These are phyloP conservation scores for Xylaria sp. DNA, from an alignment of 2,329 filamentous ascomycete genomes.

Conservation along the genomic window DNA sequence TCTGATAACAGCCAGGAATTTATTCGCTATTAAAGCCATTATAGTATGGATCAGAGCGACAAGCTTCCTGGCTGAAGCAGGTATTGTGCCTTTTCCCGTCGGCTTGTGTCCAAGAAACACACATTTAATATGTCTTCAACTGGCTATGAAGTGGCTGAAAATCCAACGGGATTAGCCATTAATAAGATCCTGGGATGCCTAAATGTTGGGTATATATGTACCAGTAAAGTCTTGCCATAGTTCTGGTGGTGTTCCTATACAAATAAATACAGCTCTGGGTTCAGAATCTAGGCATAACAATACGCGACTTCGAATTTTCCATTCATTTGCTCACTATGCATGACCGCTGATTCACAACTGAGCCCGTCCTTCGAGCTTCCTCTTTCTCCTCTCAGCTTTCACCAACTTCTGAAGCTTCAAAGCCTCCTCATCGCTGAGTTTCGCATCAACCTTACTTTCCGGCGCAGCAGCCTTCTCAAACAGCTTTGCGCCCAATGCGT, in stretches of 20 bases:
- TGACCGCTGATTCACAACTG: constrained; percentile 54
- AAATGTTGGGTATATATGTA: too few species aligned
- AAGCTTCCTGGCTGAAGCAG: not conserved
- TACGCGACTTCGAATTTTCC: not conserved
- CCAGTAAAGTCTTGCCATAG: too few species aligned
- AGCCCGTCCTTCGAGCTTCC: constrained; percentile 63
- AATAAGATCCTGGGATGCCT: too few species aligned
- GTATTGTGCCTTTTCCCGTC: not conserved
- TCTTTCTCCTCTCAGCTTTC: constrained; percentile 60
- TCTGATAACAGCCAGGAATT: too few species aligned
- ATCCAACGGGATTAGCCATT: too few species aligned
- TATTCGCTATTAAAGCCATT: not conserved
- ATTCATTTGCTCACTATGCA: not conserved
- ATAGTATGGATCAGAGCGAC: not conserved
- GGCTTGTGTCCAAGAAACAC: not conserved
- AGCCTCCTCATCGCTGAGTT: constrained; percentile 63
- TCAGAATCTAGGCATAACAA: not conserved
- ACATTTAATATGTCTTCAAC: not conserved
- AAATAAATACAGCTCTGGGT: not conserved
- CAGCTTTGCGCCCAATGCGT: constrained; percentile 75
- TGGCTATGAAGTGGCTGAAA: too few species aligned
- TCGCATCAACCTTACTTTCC: constrained; percentile 52
- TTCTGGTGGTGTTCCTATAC: not conserved
- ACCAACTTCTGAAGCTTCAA: constrained; percentile 56
- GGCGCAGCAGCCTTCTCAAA: constrained; percentile 68